These are phyloP conservation scores for Elymus sibiricus DNA, from an alignment of 176 grass and related monocot genomes.

Conservation along the genomic window DNA sequence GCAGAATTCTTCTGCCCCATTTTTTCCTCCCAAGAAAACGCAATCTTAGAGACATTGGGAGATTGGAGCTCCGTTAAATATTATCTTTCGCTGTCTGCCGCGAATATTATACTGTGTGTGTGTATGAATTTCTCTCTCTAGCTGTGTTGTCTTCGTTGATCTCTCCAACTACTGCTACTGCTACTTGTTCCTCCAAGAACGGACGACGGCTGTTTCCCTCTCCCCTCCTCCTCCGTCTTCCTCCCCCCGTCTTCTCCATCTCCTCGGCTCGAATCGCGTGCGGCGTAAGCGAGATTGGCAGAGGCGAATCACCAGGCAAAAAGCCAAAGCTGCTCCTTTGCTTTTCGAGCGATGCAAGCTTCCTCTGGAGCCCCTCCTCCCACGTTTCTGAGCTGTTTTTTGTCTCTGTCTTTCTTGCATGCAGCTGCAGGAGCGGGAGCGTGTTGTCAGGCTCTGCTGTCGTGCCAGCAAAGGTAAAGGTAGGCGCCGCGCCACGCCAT, in stretches of 20 bases:
- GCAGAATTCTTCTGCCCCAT: conserved; percentile 16
- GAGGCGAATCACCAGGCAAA: conserved; percentile 21
- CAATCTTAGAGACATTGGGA: conserved; percentile 11
- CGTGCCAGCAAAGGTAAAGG: conserved; percentile 4
- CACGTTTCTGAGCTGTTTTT: conserved; percentile 38
- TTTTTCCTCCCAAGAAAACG: background rate
- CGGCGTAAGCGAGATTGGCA: conserved; percentile 25
- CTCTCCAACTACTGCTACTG: conserved; percentile 40
- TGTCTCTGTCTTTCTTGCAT: background rate
- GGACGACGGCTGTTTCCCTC: conserved; percentile 39
- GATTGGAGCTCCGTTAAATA: conserved; percentile 1
- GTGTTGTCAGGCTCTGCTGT: background rate
- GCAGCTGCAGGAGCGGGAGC: conserved; percentile 30
- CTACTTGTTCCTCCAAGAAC: conserved; percentile 28
- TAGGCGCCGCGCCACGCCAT: conserved; percentile 23
- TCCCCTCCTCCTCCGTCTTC: background rate
- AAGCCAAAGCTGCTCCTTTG: conserved; percentile 37
- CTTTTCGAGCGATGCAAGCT: conserved; percentile 44
- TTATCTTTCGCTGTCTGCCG: background rate
- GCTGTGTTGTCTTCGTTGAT: conserved; percentile 32
- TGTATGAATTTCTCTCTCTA: background rate
- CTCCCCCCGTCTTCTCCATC: background rate
- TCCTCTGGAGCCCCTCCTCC: background rate
- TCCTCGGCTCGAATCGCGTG: conserved; percentile 47
- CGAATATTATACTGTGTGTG: background rate